These are phyloP conservation scores for Papiliotrema nemorosa DNA, from an alignment of 1,284 basidiomycete species.

Conservation along the genomic window DNA sequence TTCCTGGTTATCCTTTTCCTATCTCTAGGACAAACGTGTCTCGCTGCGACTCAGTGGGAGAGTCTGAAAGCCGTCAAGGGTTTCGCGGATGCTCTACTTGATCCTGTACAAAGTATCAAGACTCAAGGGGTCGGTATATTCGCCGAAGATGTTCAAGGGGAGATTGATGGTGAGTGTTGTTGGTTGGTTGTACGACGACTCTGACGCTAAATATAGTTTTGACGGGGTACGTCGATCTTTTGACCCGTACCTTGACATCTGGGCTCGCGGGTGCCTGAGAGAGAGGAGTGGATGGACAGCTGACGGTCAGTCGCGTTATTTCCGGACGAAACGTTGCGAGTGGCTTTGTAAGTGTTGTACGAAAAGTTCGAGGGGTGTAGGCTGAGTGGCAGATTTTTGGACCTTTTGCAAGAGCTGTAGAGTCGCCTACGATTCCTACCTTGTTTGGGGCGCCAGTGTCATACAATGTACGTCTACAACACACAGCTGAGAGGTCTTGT, in stretches of 20 bases:
- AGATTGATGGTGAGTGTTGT: conserved; percentile 18
- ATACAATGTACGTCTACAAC: not conserved
- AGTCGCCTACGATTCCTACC: not conserved
- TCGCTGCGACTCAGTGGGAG: not conserved
- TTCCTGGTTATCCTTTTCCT: too few species aligned
- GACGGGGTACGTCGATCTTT: too few species aligned
- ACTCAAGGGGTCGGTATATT: conserved; percentile 8
- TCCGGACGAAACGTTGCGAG: too few species aligned
- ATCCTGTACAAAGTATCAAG: not conserved
- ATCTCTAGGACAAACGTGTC: too few species aligned
- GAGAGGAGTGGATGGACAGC: conserved; percentile 3
- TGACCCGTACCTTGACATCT: too few species aligned
- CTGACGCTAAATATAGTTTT: too few species aligned
- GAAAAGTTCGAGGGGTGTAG: not conserved
- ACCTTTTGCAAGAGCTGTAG: conserved; percentile 1
- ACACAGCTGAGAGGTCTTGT: too few species aligned
- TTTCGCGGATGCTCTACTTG: conserved; percentile 8
- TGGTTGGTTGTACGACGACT: too few species aligned
- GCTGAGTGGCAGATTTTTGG: conserved; percentile 2
- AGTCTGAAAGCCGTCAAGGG: conserved; percentile 6
- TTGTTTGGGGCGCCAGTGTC: not conserved
- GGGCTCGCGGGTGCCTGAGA: too few species aligned
- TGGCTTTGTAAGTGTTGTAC: conserved; percentile 7
- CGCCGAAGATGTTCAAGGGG: conserved; percentile 21
- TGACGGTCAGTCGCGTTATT: not conserved